Base-by-base conservation (phyloP, 1,284 basidiomycete species). In the Amylostereum areolatum region DNA sequence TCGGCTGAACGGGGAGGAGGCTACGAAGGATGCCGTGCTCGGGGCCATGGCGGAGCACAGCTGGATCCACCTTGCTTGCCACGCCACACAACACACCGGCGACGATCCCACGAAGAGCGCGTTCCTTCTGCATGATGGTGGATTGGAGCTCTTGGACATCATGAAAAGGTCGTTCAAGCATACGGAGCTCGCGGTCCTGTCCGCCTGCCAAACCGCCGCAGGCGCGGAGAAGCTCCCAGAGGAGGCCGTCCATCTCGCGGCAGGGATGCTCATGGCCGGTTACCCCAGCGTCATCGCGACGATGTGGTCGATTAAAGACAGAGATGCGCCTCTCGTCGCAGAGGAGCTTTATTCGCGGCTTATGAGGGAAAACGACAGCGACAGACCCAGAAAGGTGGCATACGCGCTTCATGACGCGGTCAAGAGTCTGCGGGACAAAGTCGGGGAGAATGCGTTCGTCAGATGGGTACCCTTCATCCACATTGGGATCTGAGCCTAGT, bases 401-500 rank as follows among this genome's bases (percentile, higher is more conserved):
- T 43, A 43, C 6, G 41, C 41, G 12, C 30, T 43, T 24, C 41
- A 43, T n/a, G 30, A 43, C 12, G 41, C 41, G 4, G 41, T 43
- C 6, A 28, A 18, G 25, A 12, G 30, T 24, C 25, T 43, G n/a
- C 7, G 41, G 25, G 41, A 43, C 7, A 18, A 27, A 5, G 28
- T 43, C 5, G 41, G 41, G 7, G 41, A 24, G 41, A 43, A 43
- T 6, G 41, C 27, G 28, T 43, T 43, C 41, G 28, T 43, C 25
- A 18, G 41, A 43, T 43, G 41, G 41, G 24, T 43, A 5, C 41
- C 41, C 25, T 43, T 43, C 41, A 29, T 43, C 27, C 41, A 43
- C n/a, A 11, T 43, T 6, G 41, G 41, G 11, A 10, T 29, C n/a
- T 43, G 41, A 43, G n/a, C n/a, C n/a, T n/a, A n/a, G n/a, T n/a